Conservation (phyloP, 202 grass and related monocot species). For the Hordeum pubiflorum region DNA sequence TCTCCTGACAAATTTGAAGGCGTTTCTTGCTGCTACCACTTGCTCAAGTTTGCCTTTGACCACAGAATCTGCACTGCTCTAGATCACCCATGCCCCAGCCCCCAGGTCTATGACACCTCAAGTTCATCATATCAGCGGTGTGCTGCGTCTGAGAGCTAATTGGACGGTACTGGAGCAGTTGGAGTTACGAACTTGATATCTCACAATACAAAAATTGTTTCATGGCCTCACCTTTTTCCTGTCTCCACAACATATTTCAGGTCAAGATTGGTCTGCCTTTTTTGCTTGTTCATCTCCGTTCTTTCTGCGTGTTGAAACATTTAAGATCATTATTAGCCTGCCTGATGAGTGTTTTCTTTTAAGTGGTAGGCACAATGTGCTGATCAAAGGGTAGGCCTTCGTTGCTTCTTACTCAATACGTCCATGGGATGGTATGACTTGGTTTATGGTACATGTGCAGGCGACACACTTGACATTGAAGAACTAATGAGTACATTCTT, state of each 20-base stretch:
- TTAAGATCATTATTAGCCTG: neutral
- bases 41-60: neutral
- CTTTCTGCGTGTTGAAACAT: neutral
- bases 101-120: slow-evolving; percentile 34
- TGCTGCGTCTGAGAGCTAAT: neutral
- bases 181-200: neutral
- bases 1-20: slow-evolving; percentile 54
- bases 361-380: neutral
- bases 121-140: neutral
- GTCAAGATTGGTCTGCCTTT: neutral
- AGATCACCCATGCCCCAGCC: slow-evolving; percentile 38
- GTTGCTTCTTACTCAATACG: no score
- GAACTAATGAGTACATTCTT: neutral
- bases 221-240: neutral
- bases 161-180: neutral
- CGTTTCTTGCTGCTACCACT: slow-evolving; percentile 45
- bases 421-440: neutral
- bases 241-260: neutral
- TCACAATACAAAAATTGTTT: neutral
- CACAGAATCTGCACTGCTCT: slow-evolving; percentile 41
- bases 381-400: neutral
- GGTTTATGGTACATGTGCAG: no score
- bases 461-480: no score
- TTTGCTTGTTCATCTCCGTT: neutral
- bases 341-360: neutral